Conservation (phyloP, 345 rosid species). For the Fremontodendron californicum region DNA sequence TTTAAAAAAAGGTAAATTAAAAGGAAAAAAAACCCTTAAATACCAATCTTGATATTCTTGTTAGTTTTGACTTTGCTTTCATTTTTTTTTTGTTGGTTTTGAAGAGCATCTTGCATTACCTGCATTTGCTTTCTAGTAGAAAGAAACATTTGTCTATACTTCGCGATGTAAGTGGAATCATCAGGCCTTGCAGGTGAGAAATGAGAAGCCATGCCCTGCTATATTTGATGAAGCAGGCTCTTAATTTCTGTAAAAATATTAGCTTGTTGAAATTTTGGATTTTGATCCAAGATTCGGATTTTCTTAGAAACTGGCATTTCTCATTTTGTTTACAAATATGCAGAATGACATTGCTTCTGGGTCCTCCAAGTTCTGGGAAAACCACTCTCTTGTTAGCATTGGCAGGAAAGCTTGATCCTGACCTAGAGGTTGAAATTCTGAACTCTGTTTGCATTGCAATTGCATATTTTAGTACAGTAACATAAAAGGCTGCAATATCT, state of each 20-base stretch:
- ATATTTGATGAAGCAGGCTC: background rate
- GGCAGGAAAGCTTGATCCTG: slow-evolving; percentile 54
- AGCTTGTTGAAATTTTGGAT: background rate
- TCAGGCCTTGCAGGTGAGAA: slow-evolving; percentile 61
- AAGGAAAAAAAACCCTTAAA: no score
- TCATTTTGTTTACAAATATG: background rate
- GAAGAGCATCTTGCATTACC: slow-evolving; percentile 26
- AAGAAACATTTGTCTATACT: slow-evolving; percentile 45
- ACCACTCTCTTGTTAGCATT: slow-evolving; percentile 66
- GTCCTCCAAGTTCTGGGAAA: slow-evolving; percentile 91
- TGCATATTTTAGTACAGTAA: background rate
- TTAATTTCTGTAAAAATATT: background rate
- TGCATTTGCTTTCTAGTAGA: slow-evolving; percentile 30
- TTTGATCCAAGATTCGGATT: background rate
- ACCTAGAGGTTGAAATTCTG: slow-evolving; percentile 6
- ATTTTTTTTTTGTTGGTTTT: background rate
- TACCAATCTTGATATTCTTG: background rate
- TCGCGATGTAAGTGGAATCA: slow-evolving; percentile 54
- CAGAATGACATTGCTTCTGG: slow-evolving; percentile 70
- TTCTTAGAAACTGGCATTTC: background rate
- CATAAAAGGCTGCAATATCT: background rate
- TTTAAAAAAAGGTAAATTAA: no score
- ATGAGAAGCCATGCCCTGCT: slow-evolving; percentile 19
- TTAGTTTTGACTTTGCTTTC: background rate
- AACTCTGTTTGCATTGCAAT: background rate